phyloP scores from a whole-genome alignment of 768 basidiomycete species.

The Xerocomellus amylosporus region DNA sequence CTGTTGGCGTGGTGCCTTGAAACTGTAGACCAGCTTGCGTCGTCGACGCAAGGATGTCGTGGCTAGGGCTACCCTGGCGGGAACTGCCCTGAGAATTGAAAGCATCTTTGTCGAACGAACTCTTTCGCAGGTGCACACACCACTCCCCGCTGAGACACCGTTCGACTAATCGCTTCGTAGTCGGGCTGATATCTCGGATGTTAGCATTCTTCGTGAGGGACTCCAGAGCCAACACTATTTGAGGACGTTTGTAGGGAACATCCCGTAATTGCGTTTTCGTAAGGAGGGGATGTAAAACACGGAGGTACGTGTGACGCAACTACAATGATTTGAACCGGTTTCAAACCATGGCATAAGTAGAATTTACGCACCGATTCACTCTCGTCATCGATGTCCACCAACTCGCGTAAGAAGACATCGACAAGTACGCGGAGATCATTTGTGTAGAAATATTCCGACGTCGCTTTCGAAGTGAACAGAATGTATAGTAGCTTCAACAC shows the following conservation, averaged over 20 bases:
- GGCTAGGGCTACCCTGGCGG: constrained; percentile 43
- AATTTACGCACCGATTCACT: constrained; percentile 74
- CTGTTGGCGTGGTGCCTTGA: not conserved
- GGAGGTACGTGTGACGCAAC: constrained; percentile 93
- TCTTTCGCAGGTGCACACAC: constrained; percentile 68
- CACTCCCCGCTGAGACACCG: constrained; percentile 86
- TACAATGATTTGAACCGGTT: constrained; percentile 35
- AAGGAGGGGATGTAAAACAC: constrained; percentile 92
- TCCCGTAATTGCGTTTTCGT: constrained; percentile 88
- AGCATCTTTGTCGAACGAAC: constrained; percentile 27
- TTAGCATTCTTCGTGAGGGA: constrained; percentile 68
- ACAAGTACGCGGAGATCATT: constrained; percentile 96
- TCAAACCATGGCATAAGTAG: not conserved
- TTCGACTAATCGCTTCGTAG: constrained; percentile 88
- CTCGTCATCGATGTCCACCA: constrained; percentile 89
- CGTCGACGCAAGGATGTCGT: constrained; percentile 40
- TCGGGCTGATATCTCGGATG: constrained; percentile 81
- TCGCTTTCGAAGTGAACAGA: constrained; percentile 89
- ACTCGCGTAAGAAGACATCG: constrained; percentile 95
- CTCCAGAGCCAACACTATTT: constrained; percentile 81
- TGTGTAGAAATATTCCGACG: constrained; percentile 96
- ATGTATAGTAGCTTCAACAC: constrained; percentile 94
- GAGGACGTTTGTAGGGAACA: constrained; percentile 86
- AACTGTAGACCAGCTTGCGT: constrained; percentile 25
- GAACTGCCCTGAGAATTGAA: constrained; percentile 27